Percentiles rank a stretch among this genome's conserved stretches.
phyloP scores from a whole-genome alignment of 169 alveolate species.

The Besnoitia besnoiti region DNA sequence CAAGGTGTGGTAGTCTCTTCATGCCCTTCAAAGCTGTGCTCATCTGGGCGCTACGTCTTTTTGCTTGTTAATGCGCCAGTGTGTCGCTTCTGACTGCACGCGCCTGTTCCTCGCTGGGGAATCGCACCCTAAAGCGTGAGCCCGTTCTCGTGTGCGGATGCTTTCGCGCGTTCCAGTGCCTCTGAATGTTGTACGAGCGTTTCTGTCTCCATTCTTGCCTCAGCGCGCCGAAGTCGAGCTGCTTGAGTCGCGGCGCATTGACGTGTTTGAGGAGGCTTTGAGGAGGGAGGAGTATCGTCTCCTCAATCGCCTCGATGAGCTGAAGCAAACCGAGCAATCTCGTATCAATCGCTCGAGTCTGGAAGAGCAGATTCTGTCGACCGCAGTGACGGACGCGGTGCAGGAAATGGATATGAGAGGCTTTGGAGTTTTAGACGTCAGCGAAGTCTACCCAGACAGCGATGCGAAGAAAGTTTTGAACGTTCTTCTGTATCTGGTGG shows the following conservation, averaged over 20 bases:
- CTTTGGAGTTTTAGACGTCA: neutral
- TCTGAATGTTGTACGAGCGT: too few relatives aligned
- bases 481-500: neutral
- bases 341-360: slow-evolving; percentile 7
- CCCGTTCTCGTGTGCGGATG: too few relatives aligned
- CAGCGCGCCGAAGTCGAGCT: neutral
- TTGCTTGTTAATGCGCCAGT: too few relatives aligned
- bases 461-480: slow-evolving; percentile 20
- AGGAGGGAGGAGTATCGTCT: neutral
- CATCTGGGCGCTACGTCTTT: too few relatives aligned
- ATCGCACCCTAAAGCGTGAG: too few relatives aligned
- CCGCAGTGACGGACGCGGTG: slow-evolving; percentile 19
- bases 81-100: too few relatives aligned
- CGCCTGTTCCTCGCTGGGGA: too few relatives aligned
- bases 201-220: neutral
- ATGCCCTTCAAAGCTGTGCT: too few relatives aligned
- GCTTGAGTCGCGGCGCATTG: neutral
- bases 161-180: neutral
- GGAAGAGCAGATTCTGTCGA: slow-evolving; percentile 2
- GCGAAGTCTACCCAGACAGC: neutral
- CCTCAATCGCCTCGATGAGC: neutral
- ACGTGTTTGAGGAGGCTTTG: neutral
- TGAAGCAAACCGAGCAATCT: slow-evolving; percentile 7
- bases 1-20: too few relatives aligned
- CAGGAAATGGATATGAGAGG: neutral